Evolutionary conservation across 2,329 filamentous ascomycete species (phyloP).

Genomic region (Camillea tinctor): DNA sequence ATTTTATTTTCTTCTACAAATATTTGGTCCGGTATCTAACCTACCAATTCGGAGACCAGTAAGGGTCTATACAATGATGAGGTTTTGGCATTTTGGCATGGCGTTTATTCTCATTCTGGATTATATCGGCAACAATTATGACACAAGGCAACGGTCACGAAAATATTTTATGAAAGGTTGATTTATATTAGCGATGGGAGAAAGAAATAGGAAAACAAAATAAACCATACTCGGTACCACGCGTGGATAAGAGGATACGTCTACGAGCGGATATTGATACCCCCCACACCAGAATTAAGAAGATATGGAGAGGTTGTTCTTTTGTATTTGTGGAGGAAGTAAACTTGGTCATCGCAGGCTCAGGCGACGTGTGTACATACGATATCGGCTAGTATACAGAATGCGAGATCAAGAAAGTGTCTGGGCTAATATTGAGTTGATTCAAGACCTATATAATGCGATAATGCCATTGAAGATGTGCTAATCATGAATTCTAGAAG

Average conservation of each 20-base stretch:
- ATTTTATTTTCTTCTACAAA: slow-evolving; percentile 3
- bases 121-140: slow-evolving; percentile 20
- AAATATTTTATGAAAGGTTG: slow-evolving; percentile 4
- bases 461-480: background rate
- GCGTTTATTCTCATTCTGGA: slow-evolving; percentile 16
- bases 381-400: background rate
- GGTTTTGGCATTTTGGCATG: slow-evolving; percentile 2
- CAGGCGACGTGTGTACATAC: background rate
- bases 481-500: background rate
- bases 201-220: background rate
- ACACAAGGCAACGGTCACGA: slow-evolving; percentile 20
- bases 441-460: background rate
- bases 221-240: background rate
- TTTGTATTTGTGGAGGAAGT: background rate
- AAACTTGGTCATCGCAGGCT: background rate
- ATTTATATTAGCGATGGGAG: background rate
- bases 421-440: background rate
- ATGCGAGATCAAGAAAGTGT: background rate
- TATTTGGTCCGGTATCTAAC: slow-evolving; percentile 1
- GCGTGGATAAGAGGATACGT: background rate
- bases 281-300: background rate
- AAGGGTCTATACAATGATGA: background rate
- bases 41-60: background rate
- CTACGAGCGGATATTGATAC: background rate
- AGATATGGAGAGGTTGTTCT: background rate